These are phyloP conservation scores for Rhizopogon vulgaris DNA, from an alignment of 768 basidiomycete species.

Conservation along the genomic window DNA sequence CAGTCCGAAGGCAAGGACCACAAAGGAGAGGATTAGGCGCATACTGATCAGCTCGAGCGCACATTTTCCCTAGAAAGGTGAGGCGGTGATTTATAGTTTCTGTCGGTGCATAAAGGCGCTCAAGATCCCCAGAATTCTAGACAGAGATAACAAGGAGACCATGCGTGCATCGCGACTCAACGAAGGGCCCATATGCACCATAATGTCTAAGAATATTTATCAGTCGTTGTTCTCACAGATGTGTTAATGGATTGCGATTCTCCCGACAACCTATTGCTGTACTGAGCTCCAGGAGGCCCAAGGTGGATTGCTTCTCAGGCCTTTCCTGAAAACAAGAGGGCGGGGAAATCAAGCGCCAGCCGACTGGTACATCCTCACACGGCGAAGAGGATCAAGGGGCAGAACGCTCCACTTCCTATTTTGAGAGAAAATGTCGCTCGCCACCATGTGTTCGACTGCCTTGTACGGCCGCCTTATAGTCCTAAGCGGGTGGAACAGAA, in stretches of 20 bases:
- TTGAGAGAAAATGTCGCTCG: background rate
- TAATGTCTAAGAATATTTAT: background rate
- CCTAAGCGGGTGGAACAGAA: background rate
- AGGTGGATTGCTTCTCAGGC: background rate
- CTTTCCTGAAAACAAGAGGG: background rate
- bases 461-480: background rate
- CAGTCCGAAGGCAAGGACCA: background rate
- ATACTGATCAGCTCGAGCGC: background rate
- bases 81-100: background rate
- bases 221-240: background rate
- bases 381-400: background rate
- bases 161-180: background rate
- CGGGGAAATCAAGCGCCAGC: background rate
- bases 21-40: slow-evolving; percentile 1
- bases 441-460: background rate
- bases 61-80: background rate
- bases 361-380: background rate
- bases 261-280: background rate
- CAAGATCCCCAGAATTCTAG: background rate
- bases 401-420: background rate
- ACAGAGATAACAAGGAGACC: background rate
- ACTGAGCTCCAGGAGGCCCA: background rate
- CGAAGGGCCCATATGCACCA: background rate
- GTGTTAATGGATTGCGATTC: background rate
- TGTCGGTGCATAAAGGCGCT: background rate